Percentiles rank a stretch among this genome's conserved stretches.
Conservation (phyloP, 176 grass and related monocot species). For the Aegilops umbellulata region DNA sequence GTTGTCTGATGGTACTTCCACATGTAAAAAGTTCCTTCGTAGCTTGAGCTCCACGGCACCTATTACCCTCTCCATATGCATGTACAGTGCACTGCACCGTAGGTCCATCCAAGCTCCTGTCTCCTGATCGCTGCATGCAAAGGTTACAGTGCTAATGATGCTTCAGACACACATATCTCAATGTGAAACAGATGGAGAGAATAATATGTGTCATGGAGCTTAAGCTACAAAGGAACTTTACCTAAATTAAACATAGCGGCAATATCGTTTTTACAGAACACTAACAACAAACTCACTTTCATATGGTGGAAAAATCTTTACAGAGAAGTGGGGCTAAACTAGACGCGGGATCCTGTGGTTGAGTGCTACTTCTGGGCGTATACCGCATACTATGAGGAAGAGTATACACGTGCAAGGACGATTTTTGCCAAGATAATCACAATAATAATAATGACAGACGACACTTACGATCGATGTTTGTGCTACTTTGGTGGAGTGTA, state of each 20-base stretch:
- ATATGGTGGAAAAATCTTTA: constrained; percentile 53
- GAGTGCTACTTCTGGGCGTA: constrained; percentile 44
- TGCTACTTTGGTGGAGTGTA: constrained; percentile 38
- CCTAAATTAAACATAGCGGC: background rate
- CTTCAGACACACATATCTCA: no score
- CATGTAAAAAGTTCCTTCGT: no score
- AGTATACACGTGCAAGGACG: constrained; percentile 30
- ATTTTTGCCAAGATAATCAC: constrained; percentile 40
- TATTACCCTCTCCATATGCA: no score
- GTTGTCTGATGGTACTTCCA: no score
- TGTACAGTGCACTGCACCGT: no score
- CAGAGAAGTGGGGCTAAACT: constrained; percentile 14
- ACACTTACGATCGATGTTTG: constrained; percentile 37
- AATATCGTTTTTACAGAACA: background rate
- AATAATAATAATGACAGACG: constrained; percentile 36
- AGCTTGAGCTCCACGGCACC: no score
- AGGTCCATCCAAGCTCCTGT: no score
- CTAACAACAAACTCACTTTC: background rate
- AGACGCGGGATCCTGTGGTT: constrained; percentile 36
- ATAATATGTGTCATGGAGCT: no score
- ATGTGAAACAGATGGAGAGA: no score
- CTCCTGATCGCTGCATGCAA: no score
- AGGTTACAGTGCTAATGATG: no score
- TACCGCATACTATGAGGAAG: constrained; percentile 34
- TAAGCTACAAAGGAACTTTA: no score